These are phyloP conservation scores for Iberis amara DNA, from an alignment of 441 rosid genomes.

Conservation along the genomic window DNA sequence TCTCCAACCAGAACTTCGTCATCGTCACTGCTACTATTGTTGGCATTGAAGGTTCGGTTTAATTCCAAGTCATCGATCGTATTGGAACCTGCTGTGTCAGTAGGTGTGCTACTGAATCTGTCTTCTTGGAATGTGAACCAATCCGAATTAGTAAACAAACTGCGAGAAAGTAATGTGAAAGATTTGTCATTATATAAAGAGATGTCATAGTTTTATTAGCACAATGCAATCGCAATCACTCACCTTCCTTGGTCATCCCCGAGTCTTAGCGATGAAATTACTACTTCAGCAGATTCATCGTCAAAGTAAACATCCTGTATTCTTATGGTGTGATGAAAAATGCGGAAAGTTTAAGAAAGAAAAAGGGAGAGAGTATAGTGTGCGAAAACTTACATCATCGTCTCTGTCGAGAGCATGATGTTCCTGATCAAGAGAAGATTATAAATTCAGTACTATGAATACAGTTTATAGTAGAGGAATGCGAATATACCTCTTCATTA, in stretches of 20 bases:
- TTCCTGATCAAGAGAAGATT: conserved; percentile 41
- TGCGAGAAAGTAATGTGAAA: conserved; percentile 33
- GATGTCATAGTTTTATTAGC: not conserved
- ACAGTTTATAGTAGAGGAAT: not conserved
- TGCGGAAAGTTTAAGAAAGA: not conserved
- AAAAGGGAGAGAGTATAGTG: not conserved
- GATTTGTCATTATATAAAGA: conserved; percentile 1
- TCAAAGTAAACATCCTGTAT: conserved; percentile 92
- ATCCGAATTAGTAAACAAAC: conserved; percentile 87
- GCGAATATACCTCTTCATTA: conserved; percentile 65
- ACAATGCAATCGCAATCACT: conserved; percentile 21
- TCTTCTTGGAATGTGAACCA: conserved; percentile 98
- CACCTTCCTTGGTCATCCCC: conserved; percentile 97
- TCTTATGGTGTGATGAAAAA: too few relatives aligned
- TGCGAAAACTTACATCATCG: conserved; percentile 61
- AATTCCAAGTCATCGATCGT: conserved; percentile 64
- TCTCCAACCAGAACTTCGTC: conserved; percentile 96
- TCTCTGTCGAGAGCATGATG: conserved; percentile 71
- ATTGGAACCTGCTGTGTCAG: conserved; percentile 48
- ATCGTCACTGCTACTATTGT: conserved; percentile 71
- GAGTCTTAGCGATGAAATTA: conserved; percentile 85
- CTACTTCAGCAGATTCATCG: conserved; percentile 98
- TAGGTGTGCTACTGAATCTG: conserved; percentile 46
- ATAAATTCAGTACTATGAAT: conserved; percentile 3
- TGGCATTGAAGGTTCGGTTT: conserved; percentile 36